Conservation (phyloP, 306 rosid genomes). For the Coriaria nepalensis region DNA sequence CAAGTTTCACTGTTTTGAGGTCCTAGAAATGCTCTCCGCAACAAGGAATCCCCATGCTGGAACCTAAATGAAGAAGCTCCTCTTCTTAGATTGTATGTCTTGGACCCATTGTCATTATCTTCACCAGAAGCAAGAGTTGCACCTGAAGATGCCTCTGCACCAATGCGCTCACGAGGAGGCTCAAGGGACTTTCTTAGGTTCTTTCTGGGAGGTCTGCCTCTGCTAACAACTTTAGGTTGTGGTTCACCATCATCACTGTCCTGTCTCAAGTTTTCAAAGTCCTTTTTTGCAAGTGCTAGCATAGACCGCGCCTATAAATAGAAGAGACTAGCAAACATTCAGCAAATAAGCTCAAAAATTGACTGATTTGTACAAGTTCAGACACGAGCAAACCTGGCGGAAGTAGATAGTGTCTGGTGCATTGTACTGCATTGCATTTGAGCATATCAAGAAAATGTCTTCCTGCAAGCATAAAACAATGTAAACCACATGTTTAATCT, state of each 20-base stretch:
- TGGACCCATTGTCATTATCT: slow-evolving; percentile 40
- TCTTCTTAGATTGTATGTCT: slow-evolving; percentile 64
- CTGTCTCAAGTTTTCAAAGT: slow-evolving; percentile 79
- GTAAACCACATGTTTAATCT: slow-evolving; percentile 12
- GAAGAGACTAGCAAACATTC: slow-evolving; percentile 3
- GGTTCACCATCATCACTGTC: slow-evolving; percentile 60
- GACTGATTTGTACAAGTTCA: slow-evolving; percentile 6
- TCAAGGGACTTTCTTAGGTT: slow-evolving; percentile 33
- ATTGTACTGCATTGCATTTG: slow-evolving; percentile 91
- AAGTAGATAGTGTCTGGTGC: slow-evolving; percentile 62
- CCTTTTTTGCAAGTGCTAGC: slow-evolving; percentile 76
- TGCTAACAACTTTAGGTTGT: slow-evolving; percentile 47
- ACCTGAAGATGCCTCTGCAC: slow-evolving; percentile 45
- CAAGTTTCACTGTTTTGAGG: slow-evolving; percentile 38
- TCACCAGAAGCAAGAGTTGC: slow-evolving; percentile 59
- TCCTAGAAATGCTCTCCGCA: slow-evolving; percentile 21
- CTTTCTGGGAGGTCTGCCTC: slow-evolving; percentile 95
- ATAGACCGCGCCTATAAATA: slow-evolving; percentile 73
- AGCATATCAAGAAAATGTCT: slow-evolving; percentile 70
- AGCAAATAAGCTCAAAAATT: slow-evolving; percentile 5
- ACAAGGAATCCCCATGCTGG: slow-evolving; percentile 27
- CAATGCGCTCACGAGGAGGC: slow-evolving; percentile 33
- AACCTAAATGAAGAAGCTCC: slow-evolving; percentile 25
- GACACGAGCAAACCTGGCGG: slow-evolving; percentile 56
- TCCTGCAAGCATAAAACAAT: slow-evolving; percentile 46